These are phyloP conservation scores for Coniochaeta sp. DNA, from an alignment of 2,329 filamentous ascomycete species.

Conservation along the genomic window DNA sequence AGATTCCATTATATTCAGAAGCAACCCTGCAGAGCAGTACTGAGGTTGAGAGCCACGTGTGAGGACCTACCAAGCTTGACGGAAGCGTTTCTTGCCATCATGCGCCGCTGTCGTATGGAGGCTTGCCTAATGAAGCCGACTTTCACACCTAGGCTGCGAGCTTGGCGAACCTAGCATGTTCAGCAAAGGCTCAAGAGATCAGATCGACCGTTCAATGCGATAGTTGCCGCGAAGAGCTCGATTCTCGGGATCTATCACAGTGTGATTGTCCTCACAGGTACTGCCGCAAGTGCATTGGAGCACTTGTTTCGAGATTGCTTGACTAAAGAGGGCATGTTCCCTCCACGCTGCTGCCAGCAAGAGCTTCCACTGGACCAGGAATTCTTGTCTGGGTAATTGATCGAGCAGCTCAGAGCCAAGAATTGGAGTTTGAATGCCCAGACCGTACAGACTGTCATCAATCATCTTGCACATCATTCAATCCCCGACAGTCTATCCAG, in stretches of 20 bases:
- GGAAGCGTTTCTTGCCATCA: background rate
- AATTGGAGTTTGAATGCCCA: conserved; percentile 37
- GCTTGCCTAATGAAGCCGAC: conserved; percentile 1
- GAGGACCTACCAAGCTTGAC: background rate
- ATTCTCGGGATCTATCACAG: background rate
- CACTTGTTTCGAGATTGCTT: conserved; percentile 34
- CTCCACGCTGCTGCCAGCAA: conserved; percentile 43
- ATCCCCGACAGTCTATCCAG: conserved; percentile 24
- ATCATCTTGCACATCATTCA: conserved; percentile 36
- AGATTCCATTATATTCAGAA: too few relatives aligned
- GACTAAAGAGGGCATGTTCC: conserved; percentile 43
- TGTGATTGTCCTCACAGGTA: conserved; percentile 39
- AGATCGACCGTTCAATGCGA: conserved; percentile 3
- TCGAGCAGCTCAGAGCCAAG: conserved; percentile 29
- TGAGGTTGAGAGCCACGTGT: too few relatives aligned
- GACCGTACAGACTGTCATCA: conserved; percentile 43
- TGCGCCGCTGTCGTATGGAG: background rate
- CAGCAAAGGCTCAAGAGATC: background rate
- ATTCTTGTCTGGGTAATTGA: conserved; percentile 27
- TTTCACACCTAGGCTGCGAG: conserved; percentile 10
- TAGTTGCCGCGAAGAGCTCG: conserved; percentile 2
- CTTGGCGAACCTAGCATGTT: background rate
- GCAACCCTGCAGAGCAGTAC: too few relatives aligned
- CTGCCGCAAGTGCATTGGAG: conserved; percentile 39
- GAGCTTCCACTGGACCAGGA: conserved; percentile 27